Evolutionary conservation across 1,284 basidiomycete genomes (phyloP), one percentile per base, ranked within the genome.

Genomic region (Schizopora paradoxa): DNA sequence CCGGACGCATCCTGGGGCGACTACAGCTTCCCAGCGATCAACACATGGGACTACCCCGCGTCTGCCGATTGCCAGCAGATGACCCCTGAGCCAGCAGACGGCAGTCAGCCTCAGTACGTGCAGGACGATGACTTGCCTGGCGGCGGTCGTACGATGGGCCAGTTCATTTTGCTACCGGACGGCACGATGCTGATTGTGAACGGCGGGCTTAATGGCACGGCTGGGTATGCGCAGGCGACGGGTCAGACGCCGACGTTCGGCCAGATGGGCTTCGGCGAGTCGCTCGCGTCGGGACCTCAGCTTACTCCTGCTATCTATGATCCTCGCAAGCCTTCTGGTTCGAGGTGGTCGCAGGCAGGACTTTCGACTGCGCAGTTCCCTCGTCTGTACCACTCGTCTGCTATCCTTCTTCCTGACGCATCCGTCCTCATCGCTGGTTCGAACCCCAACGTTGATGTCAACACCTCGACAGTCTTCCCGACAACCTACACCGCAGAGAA

Each of bases 381-480:
- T 47, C 79, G 91, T 54, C 70, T 95, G 56, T 94, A 95, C 67
- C 91, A 95, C 65, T 92, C 89, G 2, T 81, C 81, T 6, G 91
- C 90, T n/a, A 72, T 95, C 14, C 77, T 97, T 28, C 80, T 97
- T 27, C 83, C 91, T 13, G 91, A 96, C 58, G 88, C 76, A 0
- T 88, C 87, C 2, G 82, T 97, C 38, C 66, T 96, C 49, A 76
- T 96, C 49, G 91, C 90, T 43, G 93, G 94, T 8, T 92, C 89
- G 19, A 97, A 96, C 67, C 93, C 93, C 31, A 95, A 96, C 62
- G 74, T 89, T 47, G 92, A 96, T 56, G 89, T 82, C 53, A 86
- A 87, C 56, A 48, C 69, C 7, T 67, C 70, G 23, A 76, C 85
- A 19, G 56, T 74, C 49, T 97, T 79, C 74, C 86, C 88, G 6